Evolutionary conservation across 495 filamentous ascomycete genomes (phyloP).

Genomic region (Xylaria longipes): DNA sequence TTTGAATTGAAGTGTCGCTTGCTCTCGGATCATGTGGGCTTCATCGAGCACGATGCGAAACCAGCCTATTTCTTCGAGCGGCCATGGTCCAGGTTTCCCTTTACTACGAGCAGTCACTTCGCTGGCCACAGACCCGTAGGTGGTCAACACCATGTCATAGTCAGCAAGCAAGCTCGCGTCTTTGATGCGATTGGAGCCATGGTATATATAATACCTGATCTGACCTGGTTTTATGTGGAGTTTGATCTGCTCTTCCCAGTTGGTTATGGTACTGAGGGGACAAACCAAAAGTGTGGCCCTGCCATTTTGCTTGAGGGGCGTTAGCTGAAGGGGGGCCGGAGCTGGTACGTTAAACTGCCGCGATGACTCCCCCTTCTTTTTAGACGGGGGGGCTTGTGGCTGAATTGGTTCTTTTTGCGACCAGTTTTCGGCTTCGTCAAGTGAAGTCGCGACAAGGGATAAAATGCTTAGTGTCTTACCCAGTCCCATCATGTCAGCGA

Average conservation of each 20-base stretch:
- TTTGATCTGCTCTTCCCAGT: constrained; percentile 91
- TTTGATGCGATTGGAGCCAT: constrained; percentile 75
- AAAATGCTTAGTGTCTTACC: constrained; percentile 93
- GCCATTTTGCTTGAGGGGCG: constrained; percentile 66
- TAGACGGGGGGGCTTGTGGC: constrained; percentile 41
- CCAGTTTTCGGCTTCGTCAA: constrained; percentile 66
- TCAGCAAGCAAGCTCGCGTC: constrained; percentile 69
- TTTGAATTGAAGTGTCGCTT: constrained; percentile 77
- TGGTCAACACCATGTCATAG: constrained; percentile 88
- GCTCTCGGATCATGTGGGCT: constrained; percentile 91
- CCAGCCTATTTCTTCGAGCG: constrained; percentile 80
- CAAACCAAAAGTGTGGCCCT: constrained; percentile 88
- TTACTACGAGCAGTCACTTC: constrained; percentile 70
- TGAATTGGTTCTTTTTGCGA: constrained; percentile 49
- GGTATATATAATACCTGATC: constrained; percentile 78
- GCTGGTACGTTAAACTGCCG: constrained; percentile 45
- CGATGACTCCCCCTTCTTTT: constrained; percentile 41
- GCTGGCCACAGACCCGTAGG: constrained; percentile 84
- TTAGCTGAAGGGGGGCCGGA: constrained; percentile 44
- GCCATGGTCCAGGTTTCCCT: constrained; percentile 63
- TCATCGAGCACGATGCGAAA: constrained; percentile 97
- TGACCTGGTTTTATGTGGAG: constrained; percentile 70
- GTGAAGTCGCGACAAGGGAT: constrained; percentile 70
- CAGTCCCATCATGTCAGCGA: constrained; percentile 98
- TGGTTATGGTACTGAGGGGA: constrained; percentile 85